phyloP scores from a whole-genome alignment of 768 basidiomycete genomes.

The Pholiota molesta region DNA sequence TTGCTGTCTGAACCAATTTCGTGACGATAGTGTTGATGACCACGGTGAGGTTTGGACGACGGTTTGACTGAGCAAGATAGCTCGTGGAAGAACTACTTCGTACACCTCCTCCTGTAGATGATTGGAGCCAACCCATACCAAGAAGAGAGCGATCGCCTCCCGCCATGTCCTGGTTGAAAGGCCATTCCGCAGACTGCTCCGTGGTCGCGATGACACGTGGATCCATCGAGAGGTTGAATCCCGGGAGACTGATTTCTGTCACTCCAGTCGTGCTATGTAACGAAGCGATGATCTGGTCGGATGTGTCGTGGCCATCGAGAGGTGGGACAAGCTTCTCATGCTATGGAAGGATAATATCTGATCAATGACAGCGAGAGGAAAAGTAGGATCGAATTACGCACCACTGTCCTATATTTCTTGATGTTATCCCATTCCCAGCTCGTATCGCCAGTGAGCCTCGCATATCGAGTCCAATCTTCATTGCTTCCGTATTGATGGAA shows the following conservation, averaged over 20 bases:
- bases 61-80: conserved; percentile 31
- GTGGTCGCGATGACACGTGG: conserved; percentile 37
- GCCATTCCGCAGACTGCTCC: conserved; percentile 34
- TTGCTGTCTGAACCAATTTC: conserved; percentile 25
- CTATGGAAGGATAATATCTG: conserved; percentile 18
- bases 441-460: conserved; percentile 33
- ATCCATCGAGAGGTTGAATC: conserved; percentile 33
- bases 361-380: conserved; percentile 11
- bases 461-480: conserved; percentile 42
- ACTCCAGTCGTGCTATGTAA: conserved; percentile 37
- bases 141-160: conserved; percentile 30
- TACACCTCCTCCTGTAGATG: conserved; percentile 31
- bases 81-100: conserved; percentile 39
- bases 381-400: conserved; percentile 17
- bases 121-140: conserved; percentile 37
- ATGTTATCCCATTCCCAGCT: conserved; percentile 43
- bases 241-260: conserved; percentile 34
- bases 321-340: conserved; percentile 38
- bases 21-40: conserved; percentile 36
- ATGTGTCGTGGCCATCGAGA: conserved; percentile 39
- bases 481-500: conserved; percentile 36
- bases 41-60: conserved; percentile 39
- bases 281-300: conserved; percentile 35
- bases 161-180: conserved; percentile 37
- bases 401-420: conserved; percentile 34